Base-by-base conservation (phyloP, 1,284 basidiomycete species). In the Vanrija humicola region DNA sequence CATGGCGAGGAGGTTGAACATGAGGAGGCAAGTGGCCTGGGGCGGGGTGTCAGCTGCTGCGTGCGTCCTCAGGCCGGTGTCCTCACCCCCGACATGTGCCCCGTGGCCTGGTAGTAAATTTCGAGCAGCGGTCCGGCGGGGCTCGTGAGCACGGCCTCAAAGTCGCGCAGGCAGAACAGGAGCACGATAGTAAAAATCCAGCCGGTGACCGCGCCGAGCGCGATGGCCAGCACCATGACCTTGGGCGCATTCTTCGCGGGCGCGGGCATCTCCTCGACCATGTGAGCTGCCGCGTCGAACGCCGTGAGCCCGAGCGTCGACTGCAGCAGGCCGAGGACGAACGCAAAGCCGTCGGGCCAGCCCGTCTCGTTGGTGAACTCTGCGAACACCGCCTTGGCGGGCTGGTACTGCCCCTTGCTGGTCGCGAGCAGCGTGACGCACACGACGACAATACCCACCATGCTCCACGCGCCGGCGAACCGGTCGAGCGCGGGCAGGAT, bases 101-200 rank as follows among this genome's bases (percentile, higher is more conserved):
- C 82, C 8, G 82, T 79, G 3, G 85, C 78, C 40, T 84, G 80
- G 62, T 85, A 86, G 72, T 86, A 80, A 26, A 85, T 77, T 1
- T 81, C 83, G 16, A 86, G 78, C 0, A 87, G 82, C 52, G 86
- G 81, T 2, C 85, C 85, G 8, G 82, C 80, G 15, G 80, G 67
- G 1, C 82, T 81, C 55, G 76, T 70, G 38, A 86, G 76, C 18
- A 87, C 76, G 1, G 73, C 78, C 6, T 73, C 57, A 42, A 84
- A 78, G 63, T 87, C 82, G 5, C 79, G 81, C n/a, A 86, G 72
- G 19, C 83, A 84, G 62, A 87, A 87, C n/a, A 86, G 73, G 18
- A 88, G 81, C 0, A 83, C 82, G 46, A 87, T 77, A 25, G 86
- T 73, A 65, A 85, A 85, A 9, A 84, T 52, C 9, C 85, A 75